Evolutionary conservation across 306 rosid species (phyloP).

Genomic region (Cucurbita ficifolia): DNA sequence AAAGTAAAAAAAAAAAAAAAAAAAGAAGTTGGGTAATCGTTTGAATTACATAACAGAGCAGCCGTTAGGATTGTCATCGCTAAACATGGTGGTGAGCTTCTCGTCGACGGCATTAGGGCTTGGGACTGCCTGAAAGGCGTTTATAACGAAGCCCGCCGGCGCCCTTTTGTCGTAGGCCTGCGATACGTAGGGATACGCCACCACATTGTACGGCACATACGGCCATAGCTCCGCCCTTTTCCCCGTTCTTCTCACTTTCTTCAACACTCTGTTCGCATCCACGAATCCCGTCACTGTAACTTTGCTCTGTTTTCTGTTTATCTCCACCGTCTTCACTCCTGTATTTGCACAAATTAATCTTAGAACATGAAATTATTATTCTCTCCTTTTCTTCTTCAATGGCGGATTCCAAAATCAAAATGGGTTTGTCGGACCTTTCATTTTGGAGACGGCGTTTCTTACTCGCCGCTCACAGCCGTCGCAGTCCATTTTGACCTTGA

Average conservation of each 20-base stretch:
- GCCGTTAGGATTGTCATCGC: constrained; percentile 12
- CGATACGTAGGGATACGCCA: constrained; percentile 9
- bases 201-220: constrained; percentile 8
- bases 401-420: no score
- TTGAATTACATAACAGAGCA: constrained; percentile 5
- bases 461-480: constrained; percentile 13
- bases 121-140: constrained; percentile 3
- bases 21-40: not conserved
- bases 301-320: constrained; percentile 8
- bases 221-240: constrained; percentile 11
- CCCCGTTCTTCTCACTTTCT: constrained; percentile 8
- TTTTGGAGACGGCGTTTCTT: not conserved
- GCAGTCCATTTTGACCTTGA: constrained; percentile 14
- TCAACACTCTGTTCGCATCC: constrained; percentile 7
- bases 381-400: no score
- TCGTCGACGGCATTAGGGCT: constrained; percentile 4
- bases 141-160: constrained; percentile 7
- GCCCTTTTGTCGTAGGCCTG: constrained; percentile 15
- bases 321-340: constrained; percentile 5
- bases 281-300: constrained; percentile 9
- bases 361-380: no score
- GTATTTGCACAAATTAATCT: not conserved
- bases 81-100: constrained; percentile 8
- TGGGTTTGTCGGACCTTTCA: not conserved
- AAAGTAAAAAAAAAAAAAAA: not conserved